phyloP scores from a whole-genome alignment of 495 filamentous ascomycete genomes.

The Penicillium silybi region DNA sequence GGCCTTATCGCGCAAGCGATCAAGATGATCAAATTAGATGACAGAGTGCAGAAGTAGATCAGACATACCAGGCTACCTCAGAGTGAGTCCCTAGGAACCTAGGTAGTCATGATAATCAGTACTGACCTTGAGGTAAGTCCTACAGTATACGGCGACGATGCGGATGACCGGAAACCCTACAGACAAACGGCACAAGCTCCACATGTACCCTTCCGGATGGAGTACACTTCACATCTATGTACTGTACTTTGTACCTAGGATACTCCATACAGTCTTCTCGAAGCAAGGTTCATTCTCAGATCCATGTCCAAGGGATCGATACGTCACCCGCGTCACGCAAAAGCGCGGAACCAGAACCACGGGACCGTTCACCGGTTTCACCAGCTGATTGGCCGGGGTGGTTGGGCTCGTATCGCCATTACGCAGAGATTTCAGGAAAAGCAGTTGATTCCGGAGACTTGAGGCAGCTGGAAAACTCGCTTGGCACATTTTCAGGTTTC shows the following conservation, averaged over 20 bases:
- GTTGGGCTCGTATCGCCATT: constrained; percentile 4
- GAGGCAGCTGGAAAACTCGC: background rate
- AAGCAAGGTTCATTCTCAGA: constrained; percentile 22
- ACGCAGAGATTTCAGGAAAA: background rate
- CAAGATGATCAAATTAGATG: background rate
- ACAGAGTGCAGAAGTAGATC: background rate
- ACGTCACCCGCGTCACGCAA: constrained; percentile 14
- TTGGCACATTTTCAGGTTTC: background rate
- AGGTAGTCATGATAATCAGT: too few species aligned
- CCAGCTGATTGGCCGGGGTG: background rate
- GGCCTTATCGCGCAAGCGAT: constrained; percentile 25
- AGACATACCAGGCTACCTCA: too few species aligned
- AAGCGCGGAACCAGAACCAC: constrained; percentile 10
- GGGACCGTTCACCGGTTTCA: background rate
- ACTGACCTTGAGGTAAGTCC: too few species aligned
- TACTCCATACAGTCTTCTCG: too few species aligned
- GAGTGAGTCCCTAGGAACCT: background rate
- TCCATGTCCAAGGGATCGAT: constrained; percentile 16
- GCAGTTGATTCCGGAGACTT: background rate
- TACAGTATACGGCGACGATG: background rate
- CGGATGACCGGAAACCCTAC: constrained; percentile 1
- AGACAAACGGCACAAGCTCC: constrained; percentile 17
- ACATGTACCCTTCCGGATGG: constrained; percentile 2
- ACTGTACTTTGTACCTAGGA: too few species aligned
- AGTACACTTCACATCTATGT: too few species aligned